Evolutionary conservation across 2,329 filamentous ascomycete species (phyloP).

Genomic region (Curvularia sp.): DNA sequence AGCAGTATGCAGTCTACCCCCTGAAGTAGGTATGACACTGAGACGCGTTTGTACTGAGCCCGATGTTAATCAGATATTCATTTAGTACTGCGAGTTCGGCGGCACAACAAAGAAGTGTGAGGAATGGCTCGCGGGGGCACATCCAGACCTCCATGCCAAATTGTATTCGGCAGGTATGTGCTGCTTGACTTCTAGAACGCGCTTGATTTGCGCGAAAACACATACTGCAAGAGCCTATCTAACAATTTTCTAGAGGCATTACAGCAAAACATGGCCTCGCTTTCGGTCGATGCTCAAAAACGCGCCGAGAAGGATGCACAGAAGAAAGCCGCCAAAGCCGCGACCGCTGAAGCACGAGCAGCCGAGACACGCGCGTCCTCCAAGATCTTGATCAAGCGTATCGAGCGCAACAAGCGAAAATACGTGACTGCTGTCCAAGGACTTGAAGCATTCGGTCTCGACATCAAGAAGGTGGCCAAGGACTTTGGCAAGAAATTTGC

Average conservation of each 20-base stretch:
- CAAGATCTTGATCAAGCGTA: slow-evolving; percentile 90
- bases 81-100: slow-evolving; percentile 97
- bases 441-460: slow-evolving; percentile 86
- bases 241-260: slow-evolving; percentile 62
- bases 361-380: slow-evolving; percentile 82
- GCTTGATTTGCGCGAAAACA: background rate
- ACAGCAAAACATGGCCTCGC: slow-evolving; percentile 80
- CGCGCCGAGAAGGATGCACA: slow-evolving; percentile 93
- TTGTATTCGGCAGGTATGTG: slow-evolving; percentile 84
- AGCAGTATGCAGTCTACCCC: slow-evolving; percentile 69
- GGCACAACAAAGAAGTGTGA: slow-evolving; percentile 96
- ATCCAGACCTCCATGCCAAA: slow-evolving; percentile 75
- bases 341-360: slow-evolving; percentile 82
- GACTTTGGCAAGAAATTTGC: slow-evolving; percentile 99
- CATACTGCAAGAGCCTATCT: background rate
- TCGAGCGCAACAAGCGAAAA: slow-evolving; percentile 98
- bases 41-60: slow-evolving; percentile 9
- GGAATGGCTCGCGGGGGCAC: slow-evolving; percentile 85
- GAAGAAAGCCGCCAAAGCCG: slow-evolving; percentile 96
- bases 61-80: slow-evolving; percentile 17
- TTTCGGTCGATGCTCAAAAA: slow-evolving; percentile 91
- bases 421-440: slow-evolving; percentile 92
- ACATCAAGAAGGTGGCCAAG: slow-evolving; percentile 95
- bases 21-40: slow-evolving; percentile 65
- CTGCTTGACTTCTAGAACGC: background rate